Base-by-base conservation (phyloP, 2,329 filamentous ascomycete species). In the Exophiala sideris region DNA sequence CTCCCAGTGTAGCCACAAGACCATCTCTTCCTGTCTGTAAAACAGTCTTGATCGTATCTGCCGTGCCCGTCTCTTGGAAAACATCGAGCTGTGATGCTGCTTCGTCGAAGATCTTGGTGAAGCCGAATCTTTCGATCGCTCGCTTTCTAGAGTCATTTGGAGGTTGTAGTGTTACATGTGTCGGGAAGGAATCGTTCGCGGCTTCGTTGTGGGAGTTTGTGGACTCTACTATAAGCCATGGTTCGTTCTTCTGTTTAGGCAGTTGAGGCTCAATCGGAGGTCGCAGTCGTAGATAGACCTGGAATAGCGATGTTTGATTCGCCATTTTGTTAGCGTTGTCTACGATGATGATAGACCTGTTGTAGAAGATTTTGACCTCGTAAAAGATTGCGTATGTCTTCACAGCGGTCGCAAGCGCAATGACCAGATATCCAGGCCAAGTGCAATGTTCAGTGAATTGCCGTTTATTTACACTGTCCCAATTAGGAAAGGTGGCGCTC, bases 51-150 rank as follows among this genome's bases (percentile, higher is more conserved):
- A 96, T 82, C 35, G 54, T 60, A 14, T 65, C 62, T 10, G 56
- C 59, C 5, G 56, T 55, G 20, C 87, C 86, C 0, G 87, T 89
- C 65, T 86, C 86, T 61, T 89, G 81, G 67, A 99, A 96, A 8
- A 99, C 74, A 65, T 96, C 90, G 24, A 94, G 76, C 68, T 99
- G 94, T 5, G 82, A 83, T 1, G 90, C 85, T 65, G 87, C 79
- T 67, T 97, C 91, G 64, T 95, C 88, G 64, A 97, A 96, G 1
- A 99, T 91, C 58, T 84, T 84, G 0, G 94, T 99, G 67, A 99
- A 99, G 1, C 86, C 89, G 68, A 97, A 99, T 68, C 88, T 90
- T 71, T 99, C 94, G 34, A 96, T 84, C 1, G 91, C 91, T 42
- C 91, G 84, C 63, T 92, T 89, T 52, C 92, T 82, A 58, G 84